Evolutionary conservation across 1,284 basidiomycete species (phyloP), one percentile per base, ranked within the genome.

Genomic region (Ceratobasidium sp.): DNA sequence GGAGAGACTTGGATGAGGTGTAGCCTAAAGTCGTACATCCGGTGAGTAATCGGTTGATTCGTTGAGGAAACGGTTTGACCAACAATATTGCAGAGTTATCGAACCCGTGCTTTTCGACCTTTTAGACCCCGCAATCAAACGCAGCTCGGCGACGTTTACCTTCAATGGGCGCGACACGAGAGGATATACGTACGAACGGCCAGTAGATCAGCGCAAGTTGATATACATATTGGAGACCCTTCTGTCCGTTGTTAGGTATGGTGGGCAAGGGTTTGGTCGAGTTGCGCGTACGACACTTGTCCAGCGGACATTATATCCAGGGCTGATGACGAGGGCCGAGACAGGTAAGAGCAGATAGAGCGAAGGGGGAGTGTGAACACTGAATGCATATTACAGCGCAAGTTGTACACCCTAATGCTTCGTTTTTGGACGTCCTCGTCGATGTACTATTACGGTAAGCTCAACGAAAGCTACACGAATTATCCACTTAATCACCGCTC

Each of bases 1-100:
- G 93, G 93, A 6, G 96, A 98, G 82, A 96, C 95, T 0, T 98
- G 96, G 96, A 95, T 98, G 92, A 89, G 96, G 36, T 95, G 93
- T 80, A 96, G 91, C 80, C 85, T 97, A n/a, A 92, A 91, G 80
- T 96, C 95, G 0, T 97, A 96, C 81, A 85, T 94, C 75, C 89
- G 95, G 95, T 96, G 81, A 66, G 86, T 75, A 2, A 17, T 29
- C 47, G 1, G 56, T 36, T 45, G 65, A 47, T 19, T 15, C 27
- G 73, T 51, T 56, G 44, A 54, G 9, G 57, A 27, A 5, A n/a
- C 3, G 19, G 6, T 19, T 24, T 19, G 27, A 48, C 62, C 73
- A n/a, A 78, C 41, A 4, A 4, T 27, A 14, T 63, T 44, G 74
- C 79, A 93, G 94, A n/a, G 86, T 97, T 36, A 85, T 98, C 48